These are phyloP conservation scores for Colletotrichum liriopes DNA, from an alignment of 2,329 filamentous ascomycete species.

Conservation along the genomic window DNA sequence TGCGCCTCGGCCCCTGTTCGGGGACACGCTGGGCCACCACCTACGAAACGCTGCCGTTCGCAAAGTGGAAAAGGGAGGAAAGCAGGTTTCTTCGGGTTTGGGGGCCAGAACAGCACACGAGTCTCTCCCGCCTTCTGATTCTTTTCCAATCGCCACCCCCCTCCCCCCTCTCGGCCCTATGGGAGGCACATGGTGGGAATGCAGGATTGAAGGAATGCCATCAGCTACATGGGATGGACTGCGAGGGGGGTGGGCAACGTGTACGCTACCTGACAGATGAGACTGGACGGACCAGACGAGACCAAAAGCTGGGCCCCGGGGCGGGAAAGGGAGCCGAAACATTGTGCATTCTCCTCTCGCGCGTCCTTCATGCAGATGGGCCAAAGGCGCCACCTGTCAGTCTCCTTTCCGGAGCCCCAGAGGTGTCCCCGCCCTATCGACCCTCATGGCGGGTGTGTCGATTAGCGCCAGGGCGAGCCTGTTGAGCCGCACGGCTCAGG, in stretches of 20 bases:
- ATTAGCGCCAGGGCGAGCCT: conserved; percentile 18
- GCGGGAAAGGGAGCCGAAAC: background rate
- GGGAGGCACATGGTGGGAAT: background rate
- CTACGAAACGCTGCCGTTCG: background rate
- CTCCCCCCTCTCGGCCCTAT: background rate
- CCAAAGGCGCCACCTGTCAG: background rate
- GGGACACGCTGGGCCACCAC: background rate
- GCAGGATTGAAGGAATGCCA: background rate
- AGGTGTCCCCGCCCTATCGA: background rate
- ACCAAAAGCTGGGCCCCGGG: background rate
- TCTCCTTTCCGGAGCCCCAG: background rate
- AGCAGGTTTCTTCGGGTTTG: background rate
- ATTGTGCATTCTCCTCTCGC: background rate
- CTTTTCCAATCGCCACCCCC: background rate
- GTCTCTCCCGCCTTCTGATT: background rate
- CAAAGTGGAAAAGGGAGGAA: background rate
- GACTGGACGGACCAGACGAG: background rate
- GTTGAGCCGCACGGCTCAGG: conserved; percentile 11
- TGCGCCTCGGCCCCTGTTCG: background rate
- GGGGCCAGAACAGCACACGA: background rate
- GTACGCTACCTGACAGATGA: background rate
- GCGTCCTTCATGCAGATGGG: background rate
- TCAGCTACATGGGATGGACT: background rate
- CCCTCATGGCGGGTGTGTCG: conserved; percentile 1
- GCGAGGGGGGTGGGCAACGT: background rate